These are phyloP conservation scores for Talaromyces funiculosus DNA, from an alignment of 2,329 filamentous ascomycete genomes.

Conservation along the genomic window DNA sequence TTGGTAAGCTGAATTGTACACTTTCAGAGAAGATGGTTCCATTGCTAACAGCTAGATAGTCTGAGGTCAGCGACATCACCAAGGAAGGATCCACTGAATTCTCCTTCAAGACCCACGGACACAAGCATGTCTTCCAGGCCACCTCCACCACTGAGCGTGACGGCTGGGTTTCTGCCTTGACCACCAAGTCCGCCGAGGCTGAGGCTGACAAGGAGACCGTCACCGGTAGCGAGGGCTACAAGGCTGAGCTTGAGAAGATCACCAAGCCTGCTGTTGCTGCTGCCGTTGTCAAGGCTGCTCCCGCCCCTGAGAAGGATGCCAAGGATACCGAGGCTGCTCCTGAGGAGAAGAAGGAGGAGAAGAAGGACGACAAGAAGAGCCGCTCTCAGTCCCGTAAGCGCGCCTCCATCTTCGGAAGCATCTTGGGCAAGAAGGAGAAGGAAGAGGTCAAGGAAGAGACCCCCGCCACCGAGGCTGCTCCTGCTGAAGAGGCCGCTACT, in stretches of 20 bases:
- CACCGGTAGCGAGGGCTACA: conserved; percentile 78
- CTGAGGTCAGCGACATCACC: conserved; percentile 65
- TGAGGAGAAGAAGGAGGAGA: conserved; percentile 33
- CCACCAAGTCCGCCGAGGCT: conserved; percentile 76
- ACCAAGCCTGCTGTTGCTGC: conserved; percentile 41
- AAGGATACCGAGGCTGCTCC: conserved; percentile 33
- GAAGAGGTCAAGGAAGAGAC: conserved; percentile 40
- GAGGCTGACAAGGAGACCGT: conserved; percentile 72
- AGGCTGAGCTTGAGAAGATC: conserved; percentile 70
- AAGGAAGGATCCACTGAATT: conserved; percentile 77
- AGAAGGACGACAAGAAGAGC: conserved; percentile 47
- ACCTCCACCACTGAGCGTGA: conserved; percentile 69
- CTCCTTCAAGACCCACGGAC: conserved; percentile 73
- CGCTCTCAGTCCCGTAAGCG: conserved; percentile 56
- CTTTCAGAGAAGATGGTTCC: conserved; percentile 21
- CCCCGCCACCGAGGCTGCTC: conserved; percentile 27
- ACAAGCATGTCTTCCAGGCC: conserved; percentile 95
- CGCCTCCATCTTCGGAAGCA: conserved; percentile 52
- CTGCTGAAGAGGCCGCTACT: conserved; percentile 35
- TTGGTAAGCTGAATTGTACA: conserved; percentile 56
- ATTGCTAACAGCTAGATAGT: conserved; percentile 38
- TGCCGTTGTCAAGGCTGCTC: conserved; percentile 17
- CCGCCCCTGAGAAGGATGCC: conserved; percentile 14
- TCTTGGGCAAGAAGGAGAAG: conserved; percentile 55
- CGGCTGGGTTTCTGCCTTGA: conserved; percentile 82